Evolutionary conservation across 768 basidiomycete species (phyloP).

Genomic region (Pisolithus sp.): DNA sequence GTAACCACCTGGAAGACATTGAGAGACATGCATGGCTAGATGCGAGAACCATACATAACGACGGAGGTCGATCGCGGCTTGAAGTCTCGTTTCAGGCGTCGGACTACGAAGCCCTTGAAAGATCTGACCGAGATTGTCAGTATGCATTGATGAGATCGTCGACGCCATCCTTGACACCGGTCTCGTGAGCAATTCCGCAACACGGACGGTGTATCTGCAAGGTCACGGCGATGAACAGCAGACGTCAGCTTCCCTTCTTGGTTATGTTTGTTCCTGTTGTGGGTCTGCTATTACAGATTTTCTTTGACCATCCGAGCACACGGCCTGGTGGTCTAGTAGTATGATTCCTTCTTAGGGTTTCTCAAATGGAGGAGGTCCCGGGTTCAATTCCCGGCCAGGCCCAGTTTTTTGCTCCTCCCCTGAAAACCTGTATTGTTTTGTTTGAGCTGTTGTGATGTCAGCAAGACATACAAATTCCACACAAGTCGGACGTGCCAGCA

Average conservation of each 20-base stretch:
- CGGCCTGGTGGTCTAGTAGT: conserved; percentile 59
- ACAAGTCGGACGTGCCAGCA: no score
- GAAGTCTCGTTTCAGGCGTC: conserved; percentile 54
- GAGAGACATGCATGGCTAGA: conserved; percentile 4
- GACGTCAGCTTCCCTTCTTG: conserved; percentile 6
- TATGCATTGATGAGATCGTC: conserved; percentile 47
- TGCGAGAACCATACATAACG: conserved; percentile 53
- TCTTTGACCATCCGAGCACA: neutral
- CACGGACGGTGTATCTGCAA: neutral
- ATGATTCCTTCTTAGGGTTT: conserved; percentile 59
- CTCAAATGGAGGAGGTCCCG: conserved; percentile 64
- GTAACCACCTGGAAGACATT: conserved; percentile 51
- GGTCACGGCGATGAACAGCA: neutral
- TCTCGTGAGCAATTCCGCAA: conserved; percentile 3
- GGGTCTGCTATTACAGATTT: neutral
- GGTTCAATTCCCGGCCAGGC: conserved; percentile 85
- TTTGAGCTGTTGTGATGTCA: no score
- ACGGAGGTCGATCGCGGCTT: conserved; percentile 66
- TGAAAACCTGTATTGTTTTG: no score
- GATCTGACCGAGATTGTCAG: conserved; percentile 58
- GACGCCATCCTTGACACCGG: conserved; percentile 50
- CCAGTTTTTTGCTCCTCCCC: conserved; percentile 20
- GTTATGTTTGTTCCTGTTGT: conserved; percentile 25
- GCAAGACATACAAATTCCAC: no score
- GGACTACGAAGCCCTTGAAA: conserved; percentile 62